Evolutionary conservation across 306 rosid genomes (phyloP).

Genomic region (Malus domestica): ASM211411v1 NC_041803.1:44183001-44183500

Average conservation of each 20-base stretch:
- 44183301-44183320: too few relatives aligned
- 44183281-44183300: not conserved
- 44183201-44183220: not conserved
- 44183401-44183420: too few relatives aligned
- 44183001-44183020: not conserved
- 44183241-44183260: slow-evolving; percentile 41
- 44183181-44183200: not conserved
- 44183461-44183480: too few relatives aligned
- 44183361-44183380: too few relatives aligned
- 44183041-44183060: not conserved
- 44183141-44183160: not conserved
- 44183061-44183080: not conserved
- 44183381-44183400: too few relatives aligned
- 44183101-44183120: not conserved
- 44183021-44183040: not conserved
- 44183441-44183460: too few relatives aligned
- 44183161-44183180: not conserved
- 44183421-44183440: too few relatives aligned
- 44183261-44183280: slow-evolving; percentile 14
- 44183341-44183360: too few relatives aligned
- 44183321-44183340: too few relatives aligned
- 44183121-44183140: not conserved
- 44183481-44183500: too few relatives aligned
- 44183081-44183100: not conserved
- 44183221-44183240: slow-evolving; percentile 27